These are phyloP conservation scores for Borovskyia barvae DNA, from an alignment of 208 protist species.

Conservation along the genomic window DNA sequence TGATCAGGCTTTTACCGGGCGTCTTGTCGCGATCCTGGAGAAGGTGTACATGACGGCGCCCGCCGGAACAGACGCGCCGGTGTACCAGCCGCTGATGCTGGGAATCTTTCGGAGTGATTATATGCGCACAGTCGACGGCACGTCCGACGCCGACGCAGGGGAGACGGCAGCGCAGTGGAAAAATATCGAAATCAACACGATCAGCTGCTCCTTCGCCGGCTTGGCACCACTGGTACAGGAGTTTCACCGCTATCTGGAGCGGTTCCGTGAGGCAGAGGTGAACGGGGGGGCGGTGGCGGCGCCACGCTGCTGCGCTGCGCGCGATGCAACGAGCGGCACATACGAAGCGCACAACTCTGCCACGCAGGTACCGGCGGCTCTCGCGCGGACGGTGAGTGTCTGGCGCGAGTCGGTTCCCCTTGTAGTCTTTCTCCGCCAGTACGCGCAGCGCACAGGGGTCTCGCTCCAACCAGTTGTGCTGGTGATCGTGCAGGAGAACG, in stretches of 20 bases:
- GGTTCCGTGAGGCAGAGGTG: slow-evolving; percentile 26
- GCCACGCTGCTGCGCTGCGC: background rate
- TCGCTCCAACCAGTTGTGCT: slow-evolving; percentile 70
- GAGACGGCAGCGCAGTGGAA: slow-evolving; percentile 55
- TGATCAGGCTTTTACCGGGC: slow-evolving; percentile 81
- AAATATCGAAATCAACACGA: slow-evolving; percentile 98
- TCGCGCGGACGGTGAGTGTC: slow-evolving; percentile 38
- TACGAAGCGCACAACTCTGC: slow-evolving; percentile 37
- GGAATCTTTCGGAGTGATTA: slow-evolving; percentile 95
- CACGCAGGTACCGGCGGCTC: slow-evolving; percentile 35
- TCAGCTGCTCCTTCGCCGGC: slow-evolving; percentile 92
- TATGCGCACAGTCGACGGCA: slow-evolving; percentile 64
- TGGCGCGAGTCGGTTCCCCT: slow-evolving; percentile 36
- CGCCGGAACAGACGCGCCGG: slow-evolving; percentile 19
- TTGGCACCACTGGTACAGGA: slow-evolving; percentile 75
- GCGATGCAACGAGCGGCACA: slow-evolving; percentile 4
- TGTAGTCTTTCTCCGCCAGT: slow-evolving; percentile 18
- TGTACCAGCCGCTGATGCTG: slow-evolving; percentile 82
- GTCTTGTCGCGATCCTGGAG: slow-evolving; percentile 81
- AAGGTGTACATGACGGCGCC: slow-evolving; percentile 58
- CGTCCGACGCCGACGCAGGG: background rate
- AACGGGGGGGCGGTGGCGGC: background rate
- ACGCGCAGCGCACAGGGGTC: slow-evolving; percentile 7
- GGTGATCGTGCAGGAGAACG: slow-evolving; percentile 90
- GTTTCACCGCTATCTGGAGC: slow-evolving; percentile 82